Evolutionary conservation across 768 basidiomycete species (phyloP).

Genomic region (Lentinula aciculospora): DNA sequence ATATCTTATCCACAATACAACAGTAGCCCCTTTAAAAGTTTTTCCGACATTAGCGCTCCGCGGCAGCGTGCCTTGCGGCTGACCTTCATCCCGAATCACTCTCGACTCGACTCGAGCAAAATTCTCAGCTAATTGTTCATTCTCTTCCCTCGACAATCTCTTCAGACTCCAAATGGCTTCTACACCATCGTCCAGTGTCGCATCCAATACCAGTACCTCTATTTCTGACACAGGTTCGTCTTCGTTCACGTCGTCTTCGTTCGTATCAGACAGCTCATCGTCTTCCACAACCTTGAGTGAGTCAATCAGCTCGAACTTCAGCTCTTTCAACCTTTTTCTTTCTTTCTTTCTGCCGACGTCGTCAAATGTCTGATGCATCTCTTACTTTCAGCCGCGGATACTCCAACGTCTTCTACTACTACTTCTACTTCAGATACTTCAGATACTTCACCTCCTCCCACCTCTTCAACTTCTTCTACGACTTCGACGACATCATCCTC

Average conservation of each 20-base stretch:
- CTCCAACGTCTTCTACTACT: not conserved
- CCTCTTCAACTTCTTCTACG: not conserved
- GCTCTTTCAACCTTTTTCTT: not conserved
- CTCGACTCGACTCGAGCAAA: too few species aligned
- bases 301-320: not conserved
- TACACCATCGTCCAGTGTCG: not conserved
- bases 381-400: not conserved
- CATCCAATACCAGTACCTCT: not conserved
- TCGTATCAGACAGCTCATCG: not conserved
- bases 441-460: not conserved
- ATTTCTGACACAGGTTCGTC: not conserved
- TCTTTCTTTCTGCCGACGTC: not conserved
- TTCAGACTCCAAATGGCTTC: not conserved
- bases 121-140: conserved; percentile 2
- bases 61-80: not conserved
- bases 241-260: not conserved
- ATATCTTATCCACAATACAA: not conserved
- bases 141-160: not conserved
- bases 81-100: conserved; percentile 1
- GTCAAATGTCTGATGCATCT: not conserved
- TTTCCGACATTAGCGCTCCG: not conserved
- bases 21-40: not conserved
- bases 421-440: not conserved
- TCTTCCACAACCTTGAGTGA: not conserved
- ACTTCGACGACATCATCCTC: not conserved